These are phyloP conservation scores for Trametes villosa DNA, from an alignment of 768 basidiomycete genomes.

Conservation along the genomic window DNA sequence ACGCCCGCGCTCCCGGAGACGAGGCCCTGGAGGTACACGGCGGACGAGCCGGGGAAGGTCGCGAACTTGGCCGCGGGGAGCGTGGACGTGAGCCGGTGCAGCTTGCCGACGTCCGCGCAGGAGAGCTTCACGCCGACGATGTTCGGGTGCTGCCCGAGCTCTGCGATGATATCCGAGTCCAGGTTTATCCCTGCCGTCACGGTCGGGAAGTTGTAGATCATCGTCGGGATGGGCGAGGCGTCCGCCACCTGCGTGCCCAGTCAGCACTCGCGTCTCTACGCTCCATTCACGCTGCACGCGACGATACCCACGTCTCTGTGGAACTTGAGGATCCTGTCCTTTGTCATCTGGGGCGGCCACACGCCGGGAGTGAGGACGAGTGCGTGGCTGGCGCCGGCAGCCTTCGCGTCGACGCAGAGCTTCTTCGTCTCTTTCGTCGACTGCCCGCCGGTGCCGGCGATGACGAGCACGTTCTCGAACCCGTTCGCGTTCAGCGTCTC, in stretches of 20 bases:
- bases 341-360: slow-evolving; percentile 68
- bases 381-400: slow-evolving; percentile 80
- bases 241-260: slow-evolving; percentile 61
- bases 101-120: slow-evolving; percentile 84
- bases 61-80: slow-evolving; percentile 60
- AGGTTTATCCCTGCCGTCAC: slow-evolving; percentile 85
- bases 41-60: slow-evolving; percentile 77
- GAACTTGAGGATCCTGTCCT: slow-evolving; percentile 65
- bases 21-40: slow-evolving; percentile 58
- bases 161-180: slow-evolving; percentile 74
- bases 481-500: slow-evolving; percentile 74
- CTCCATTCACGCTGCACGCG: neutral
- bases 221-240: slow-evolving; percentile 66
- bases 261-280: neutral
- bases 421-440: slow-evolving; percentile 76
- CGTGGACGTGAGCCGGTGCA: slow-evolving; percentile 70
- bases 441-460: slow-evolving; percentile 85
- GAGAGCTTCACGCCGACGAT: slow-evolving; percentile 87
- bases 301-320: slow-evolving; percentile 55
- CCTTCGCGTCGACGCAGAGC: slow-evolving; percentile 73
- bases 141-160: slow-evolving; percentile 77
- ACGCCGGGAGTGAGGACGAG: slow-evolving; percentile 77
- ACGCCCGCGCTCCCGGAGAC: slow-evolving; percentile 46
- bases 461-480: slow-evolving; percentile 65
- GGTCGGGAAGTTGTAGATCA: slow-evolving; percentile 87